Base-by-base conservation (phyloP, 495 filamentous ascomycete genomes). In the Durotheca rogersii region DNA sequence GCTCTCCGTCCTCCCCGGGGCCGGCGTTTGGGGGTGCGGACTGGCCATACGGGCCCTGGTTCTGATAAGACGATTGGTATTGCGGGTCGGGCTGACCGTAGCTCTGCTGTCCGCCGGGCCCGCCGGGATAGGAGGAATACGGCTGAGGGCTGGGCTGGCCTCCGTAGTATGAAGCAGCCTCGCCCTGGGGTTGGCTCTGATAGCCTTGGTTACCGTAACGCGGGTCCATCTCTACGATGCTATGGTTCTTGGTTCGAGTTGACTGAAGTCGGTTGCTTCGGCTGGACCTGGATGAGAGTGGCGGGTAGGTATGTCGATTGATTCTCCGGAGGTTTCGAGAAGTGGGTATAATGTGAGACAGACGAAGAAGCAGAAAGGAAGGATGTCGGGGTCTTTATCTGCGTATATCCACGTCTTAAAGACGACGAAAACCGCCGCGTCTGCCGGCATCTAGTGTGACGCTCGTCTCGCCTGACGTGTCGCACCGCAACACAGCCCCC, bases 1-100 rank as follows among this genome's bases (percentile, higher is more conserved):
- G 68, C 9, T 71, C 68, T 6, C 66, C 67, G 7, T 55, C 58
- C n/a, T 40, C 46, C 9, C 30, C 46, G 4, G 53, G 34, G 29
- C 20, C 41, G 7, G 25, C 39, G 45, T 50, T 30, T 3, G 33
- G 36, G n/a, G 42, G 21, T 0, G 19, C 20, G 33, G 48, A 39
- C 2, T 34, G 25, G n/a, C n/a, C n/a, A 30, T 37, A 47, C 10
- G 42, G 31, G 7, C 12, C 31, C n/a, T 29, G 19, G 18, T 27
- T 37, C 14, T 47, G 39, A 33, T 54, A 47, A 17, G 43, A 29
- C 9, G 47, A 23, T 6, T 45, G 17, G 15, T 51, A 51, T 37
- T 34, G 48, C 9, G 39, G 39, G 30, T 10, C 27, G 2, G 47
- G 39, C 10, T 38, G 47, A 11, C 39, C 37, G 12, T 48, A 40